Evolutionary conservation across 441 rosid species (phyloP).

Genomic region (Gossypium aridum): DNA sequence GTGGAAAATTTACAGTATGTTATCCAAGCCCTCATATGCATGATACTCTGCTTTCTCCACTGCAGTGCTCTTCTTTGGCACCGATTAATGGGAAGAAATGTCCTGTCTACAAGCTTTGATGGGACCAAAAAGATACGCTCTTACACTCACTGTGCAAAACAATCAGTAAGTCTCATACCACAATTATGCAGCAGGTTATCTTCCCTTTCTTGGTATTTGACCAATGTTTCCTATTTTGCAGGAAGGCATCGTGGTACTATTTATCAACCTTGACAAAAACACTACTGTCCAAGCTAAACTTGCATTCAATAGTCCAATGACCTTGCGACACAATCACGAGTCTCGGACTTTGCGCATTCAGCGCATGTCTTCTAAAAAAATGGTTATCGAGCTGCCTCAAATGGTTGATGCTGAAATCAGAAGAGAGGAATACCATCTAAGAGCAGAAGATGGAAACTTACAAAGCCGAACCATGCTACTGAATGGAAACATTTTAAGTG

Average conservation of each 20-base stretch:
- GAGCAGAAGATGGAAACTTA: slow-evolving; percentile 64
- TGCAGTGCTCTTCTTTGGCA: slow-evolving; percentile 92
- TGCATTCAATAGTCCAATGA: slow-evolving; percentile 29
- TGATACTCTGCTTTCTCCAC: slow-evolving; percentile 17
- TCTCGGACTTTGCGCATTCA: not conserved
- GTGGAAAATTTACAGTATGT: not conserved
- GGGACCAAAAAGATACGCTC: slow-evolving; percentile 63
- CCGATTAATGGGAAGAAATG: slow-evolving; percentile 71
- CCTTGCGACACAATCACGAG: slow-evolving; percentile 21
- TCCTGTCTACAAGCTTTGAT: slow-evolving; percentile 52
- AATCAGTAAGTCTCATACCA: slow-evolving; percentile 38
- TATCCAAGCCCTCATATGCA: not conserved
- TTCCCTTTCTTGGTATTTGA: slow-evolving; percentile 12
- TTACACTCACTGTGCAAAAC: slow-evolving; percentile 78
- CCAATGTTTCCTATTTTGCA: slow-evolving; percentile 27
- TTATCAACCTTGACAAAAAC: slow-evolving; percentile 68
- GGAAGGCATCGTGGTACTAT: slow-evolving; percentile 66
- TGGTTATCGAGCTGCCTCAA: slow-evolving; percentile 15
- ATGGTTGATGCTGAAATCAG: slow-evolving; percentile 20
- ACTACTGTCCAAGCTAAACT: slow-evolving; percentile 42
- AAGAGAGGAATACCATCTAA: slow-evolving; percentile 87
- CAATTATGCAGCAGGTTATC: not conserved
- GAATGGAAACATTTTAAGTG: slow-evolving; percentile 55
- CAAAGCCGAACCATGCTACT: slow-evolving; percentile 81
- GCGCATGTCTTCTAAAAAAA: slow-evolving; percentile 21